Conservation (phyloP, 2,329 filamentous ascomycete genomes). For the Epichloe sibirici region DNA sequence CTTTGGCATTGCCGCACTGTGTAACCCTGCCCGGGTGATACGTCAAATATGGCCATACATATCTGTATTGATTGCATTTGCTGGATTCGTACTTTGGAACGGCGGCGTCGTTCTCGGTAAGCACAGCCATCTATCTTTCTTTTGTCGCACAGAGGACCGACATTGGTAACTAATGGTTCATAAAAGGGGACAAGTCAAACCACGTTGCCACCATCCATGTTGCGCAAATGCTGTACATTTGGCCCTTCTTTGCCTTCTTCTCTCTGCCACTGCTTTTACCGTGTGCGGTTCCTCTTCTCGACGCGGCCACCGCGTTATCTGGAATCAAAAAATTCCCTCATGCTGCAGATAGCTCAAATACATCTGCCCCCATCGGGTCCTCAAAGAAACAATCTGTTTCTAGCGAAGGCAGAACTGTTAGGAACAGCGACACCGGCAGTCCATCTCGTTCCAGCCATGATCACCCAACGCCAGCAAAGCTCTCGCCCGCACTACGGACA, state of each 20-base stretch:
- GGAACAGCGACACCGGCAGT: not conserved
- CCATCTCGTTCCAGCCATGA: not conserved
- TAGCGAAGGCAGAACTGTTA: not conserved
- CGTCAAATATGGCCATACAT: constrained; percentile 46
- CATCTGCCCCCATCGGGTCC: not conserved
- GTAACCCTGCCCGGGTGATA: constrained; percentile 34
- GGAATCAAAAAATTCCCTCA: not conserved
- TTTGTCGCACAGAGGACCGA: not conserved
- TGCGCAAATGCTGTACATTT: constrained; percentile 90
- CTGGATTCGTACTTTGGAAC: constrained; percentile 71
- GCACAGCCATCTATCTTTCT: constrained; percentile 9
- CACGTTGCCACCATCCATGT: constrained; percentile 82
- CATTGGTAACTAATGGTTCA: not conserved
- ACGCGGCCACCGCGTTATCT: constrained; percentile 5
- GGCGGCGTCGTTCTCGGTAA: constrained; percentile 79
- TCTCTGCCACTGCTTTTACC: constrained; percentile 65
- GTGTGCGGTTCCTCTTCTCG: constrained; percentile 25
- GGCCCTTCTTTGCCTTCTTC: constrained; percentile 83
- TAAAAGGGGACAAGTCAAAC: constrained; percentile 77
- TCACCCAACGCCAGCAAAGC: constrained; percentile 3
- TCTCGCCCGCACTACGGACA: constrained; percentile 4
- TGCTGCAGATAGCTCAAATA: not conserved
- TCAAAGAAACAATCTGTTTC: not conserved
- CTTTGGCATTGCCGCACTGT: constrained; percentile 44
- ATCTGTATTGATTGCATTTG: constrained; percentile 54